Percentiles rank a stretch among this genome's conserved stretches.
These are phyloP conservation scores for Elongisporangium undulatum DNA, from an alignment of 352 stramenopile genomes.

Conservation along the genomic window DNA sequence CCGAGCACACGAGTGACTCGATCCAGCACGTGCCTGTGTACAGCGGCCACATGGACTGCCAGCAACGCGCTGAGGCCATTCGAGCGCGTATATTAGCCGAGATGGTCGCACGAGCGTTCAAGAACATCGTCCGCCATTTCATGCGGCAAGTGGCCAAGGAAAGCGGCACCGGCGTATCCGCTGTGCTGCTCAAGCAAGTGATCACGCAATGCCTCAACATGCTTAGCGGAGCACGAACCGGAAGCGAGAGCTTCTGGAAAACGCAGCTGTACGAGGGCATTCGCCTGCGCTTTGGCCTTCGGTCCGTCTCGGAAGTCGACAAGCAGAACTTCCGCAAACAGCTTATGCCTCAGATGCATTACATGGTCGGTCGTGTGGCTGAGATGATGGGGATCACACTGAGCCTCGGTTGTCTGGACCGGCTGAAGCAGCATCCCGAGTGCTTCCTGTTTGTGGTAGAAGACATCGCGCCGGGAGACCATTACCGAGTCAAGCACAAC, in stretches of 20 bases:
- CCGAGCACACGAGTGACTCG: slow-evolving; percentile 52
- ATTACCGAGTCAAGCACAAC: slow-evolving; percentile 80
- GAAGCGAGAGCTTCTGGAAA: slow-evolving; percentile 70
- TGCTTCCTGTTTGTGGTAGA: slow-evolving; percentile 75
- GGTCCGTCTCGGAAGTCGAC: slow-evolving; percentile 71
- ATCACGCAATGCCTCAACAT: slow-evolving; percentile 61
- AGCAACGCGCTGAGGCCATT: slow-evolving; percentile 43
- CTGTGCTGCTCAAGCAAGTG: slow-evolving; percentile 40
- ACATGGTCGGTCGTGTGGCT: slow-evolving; percentile 43
- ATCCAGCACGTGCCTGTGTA: slow-evolving; percentile 71
- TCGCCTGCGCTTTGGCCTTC: slow-evolving; percentile 58
- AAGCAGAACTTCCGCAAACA: slow-evolving; percentile 63
- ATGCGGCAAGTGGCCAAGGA: slow-evolving; percentile 39
- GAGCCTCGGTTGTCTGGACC: slow-evolving; percentile 26
- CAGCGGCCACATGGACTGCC: slow-evolving; percentile 57
- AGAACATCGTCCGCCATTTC: slow-evolving; percentile 80
- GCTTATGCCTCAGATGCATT: slow-evolving; percentile 38
- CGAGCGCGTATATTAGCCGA: slow-evolving; percentile 71
- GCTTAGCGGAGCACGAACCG: slow-evolving; percentile 46
- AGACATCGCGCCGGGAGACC: slow-evolving; percentile 30
- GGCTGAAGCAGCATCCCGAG: slow-evolving; percentile 43
- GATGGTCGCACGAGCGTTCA: slow-evolving; percentile 86
- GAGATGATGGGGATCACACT: slow-evolving; percentile 65
- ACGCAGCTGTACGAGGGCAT: slow-evolving; percentile 74
- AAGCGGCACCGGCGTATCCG: slow-evolving; percentile 34